Evolutionary conservation across 768 basidiomycete genomes (phyloP), one percentile per base, ranked within the genome.

Genomic region (Lactarius trivialis): DNA sequence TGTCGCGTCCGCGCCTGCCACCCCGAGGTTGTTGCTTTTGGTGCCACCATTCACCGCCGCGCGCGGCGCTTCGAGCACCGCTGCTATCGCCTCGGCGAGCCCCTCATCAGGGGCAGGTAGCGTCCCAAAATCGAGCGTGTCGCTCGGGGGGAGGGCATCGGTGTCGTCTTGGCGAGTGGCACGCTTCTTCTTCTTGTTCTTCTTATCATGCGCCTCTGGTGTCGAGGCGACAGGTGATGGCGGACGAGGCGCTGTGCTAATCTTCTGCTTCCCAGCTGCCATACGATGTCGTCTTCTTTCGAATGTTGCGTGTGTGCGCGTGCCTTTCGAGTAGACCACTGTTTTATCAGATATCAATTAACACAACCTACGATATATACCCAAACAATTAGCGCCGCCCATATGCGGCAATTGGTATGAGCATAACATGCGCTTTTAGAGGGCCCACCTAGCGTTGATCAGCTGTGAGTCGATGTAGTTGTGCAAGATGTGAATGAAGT

Each of bases 1-100:
- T 28, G 61, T 58, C 58, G 65, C 61, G 17, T 65, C 63, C 34
- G 60, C 53, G 12, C 55, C 56, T 33, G 59, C 57, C 24, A 37
- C 56, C 17, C 64, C 60, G 58, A 52, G 41, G 39, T 36, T 24
- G 43, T 37, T 53, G 21, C 17, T 11, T 19, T 32, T 28, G 32
- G 43, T 33, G 12, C 51, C 54, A 49, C 64, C 53, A 55, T 49
- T 57, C 11, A 56, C 45, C 14, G 60, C 52, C 30, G 45, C 50
- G 24, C 56, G 55, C 48, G 60, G 57, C n/a, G 56, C 60, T 54
- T 61, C 66, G 12, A 61, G 58, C 58, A 64, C 65, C 58, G 62
- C 65, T 14, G 65, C 65, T 41, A 64, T 66, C n/a, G 65, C 65
- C 43, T 64, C 65, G 33, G 63, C 65, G 28, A 64, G 65, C 33